Base-by-base conservation (phyloP, 805 yeast genomes). In the Vanderwaltozyma yarrowii region DNA sequence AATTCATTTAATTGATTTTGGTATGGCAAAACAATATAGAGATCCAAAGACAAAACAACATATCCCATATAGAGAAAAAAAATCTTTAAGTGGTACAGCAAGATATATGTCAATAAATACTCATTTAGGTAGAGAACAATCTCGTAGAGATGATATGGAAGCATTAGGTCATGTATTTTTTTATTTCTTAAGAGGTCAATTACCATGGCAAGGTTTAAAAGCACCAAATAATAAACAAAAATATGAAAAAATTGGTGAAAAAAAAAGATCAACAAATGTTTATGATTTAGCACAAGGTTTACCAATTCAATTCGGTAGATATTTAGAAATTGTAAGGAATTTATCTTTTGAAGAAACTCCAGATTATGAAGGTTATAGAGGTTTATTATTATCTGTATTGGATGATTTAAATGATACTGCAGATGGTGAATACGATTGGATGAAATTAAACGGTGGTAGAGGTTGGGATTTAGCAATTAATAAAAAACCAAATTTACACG, bases 121-220 rank as follows among this genome's bases (percentile, higher is more conserved):
- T 9, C 98, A 92, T 64, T 67, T 92, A 52, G 98, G 98, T 35
- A 77, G 96, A 53, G 98, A 92, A 62, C 98, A 92, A 67, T 78
- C 85, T 53, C 79, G 98, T 59, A 74, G 98, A 53, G 98, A 92
- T 57, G 98, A 92, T 64, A 73, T 92, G 56, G 98, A 92, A 66
- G 85, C 95, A 39, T 70, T 92, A 56, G 98, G 96, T 25, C 96
- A 92, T 61, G 98, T 92, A 8, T 86, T 92, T 56, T 83, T 92
- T 69, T 92, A 92, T 64, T 92, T 92, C 62, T 64, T 89, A 47
- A 76, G 94, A 51, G 98, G 98, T 33, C 84, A 85, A 42, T 69
- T 92, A 54, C 98, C 98, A 45, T 92, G 98, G 98, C 98, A 92
- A 68, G 98, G 98, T 19, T 71, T 92, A 49, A 89, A 92, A 62